phyloP scores from a whole-genome alignment of 208 protist species.

The Leptomonas pyrrhocoris region DNA sequence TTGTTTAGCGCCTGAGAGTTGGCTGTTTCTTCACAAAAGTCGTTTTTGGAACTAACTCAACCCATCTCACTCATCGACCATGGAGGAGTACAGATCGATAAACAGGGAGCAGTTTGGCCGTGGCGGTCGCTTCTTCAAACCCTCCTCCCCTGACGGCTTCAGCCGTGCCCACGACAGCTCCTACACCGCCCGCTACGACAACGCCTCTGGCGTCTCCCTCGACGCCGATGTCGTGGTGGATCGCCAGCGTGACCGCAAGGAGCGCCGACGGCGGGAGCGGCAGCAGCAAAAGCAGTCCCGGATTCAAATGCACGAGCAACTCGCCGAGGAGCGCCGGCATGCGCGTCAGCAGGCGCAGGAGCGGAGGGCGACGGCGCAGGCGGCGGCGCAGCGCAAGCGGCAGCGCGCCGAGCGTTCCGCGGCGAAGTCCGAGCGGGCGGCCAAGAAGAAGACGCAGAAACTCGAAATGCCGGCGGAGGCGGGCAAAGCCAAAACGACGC shows the following conservation, averaged over 20 bases:
- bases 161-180: slow-evolving; percentile 18
- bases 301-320: slow-evolving; percentile 60
- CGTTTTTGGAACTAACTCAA: too few relatives aligned
- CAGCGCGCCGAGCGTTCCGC: slow-evolving; percentile 14
- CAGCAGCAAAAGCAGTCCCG: slow-evolving; percentile 50
- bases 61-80: not conserved
- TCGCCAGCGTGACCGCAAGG: slow-evolving; percentile 64
- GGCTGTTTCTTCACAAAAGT: too few relatives aligned
- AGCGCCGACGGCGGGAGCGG: slow-evolving; percentile 53
- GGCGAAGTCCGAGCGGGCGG: slow-evolving; percentile 1
- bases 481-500: not conserved
- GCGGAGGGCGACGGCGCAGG: slow-evolving; percentile 7
- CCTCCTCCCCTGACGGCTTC: slow-evolving; percentile 14
- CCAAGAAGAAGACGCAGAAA: slow-evolving; percentile 19
- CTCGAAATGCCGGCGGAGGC: not conserved
- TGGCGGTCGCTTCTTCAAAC: slow-evolving; percentile 20
- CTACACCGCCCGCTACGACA: slow-evolving; percentile 28
- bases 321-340: slow-evolving; percentile 50
- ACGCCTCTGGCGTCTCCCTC: slow-evolving; percentile 8
- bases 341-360: slow-evolving; percentile 20
- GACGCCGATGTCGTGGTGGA: slow-evolving; percentile 35
- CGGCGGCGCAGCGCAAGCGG: slow-evolving; percentile 25
- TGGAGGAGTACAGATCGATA: slow-evolving; percentile 10
- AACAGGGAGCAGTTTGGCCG: slow-evolving; percentile 8
- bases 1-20: too few relatives aligned